A percentile compares a stretch with the other conserved stretches of the same genome.
These are phyloP conservation scores for Pythium aristosporum DNA, from an alignment of 352 stramenopile species.

Conservation along the genomic window DNA sequence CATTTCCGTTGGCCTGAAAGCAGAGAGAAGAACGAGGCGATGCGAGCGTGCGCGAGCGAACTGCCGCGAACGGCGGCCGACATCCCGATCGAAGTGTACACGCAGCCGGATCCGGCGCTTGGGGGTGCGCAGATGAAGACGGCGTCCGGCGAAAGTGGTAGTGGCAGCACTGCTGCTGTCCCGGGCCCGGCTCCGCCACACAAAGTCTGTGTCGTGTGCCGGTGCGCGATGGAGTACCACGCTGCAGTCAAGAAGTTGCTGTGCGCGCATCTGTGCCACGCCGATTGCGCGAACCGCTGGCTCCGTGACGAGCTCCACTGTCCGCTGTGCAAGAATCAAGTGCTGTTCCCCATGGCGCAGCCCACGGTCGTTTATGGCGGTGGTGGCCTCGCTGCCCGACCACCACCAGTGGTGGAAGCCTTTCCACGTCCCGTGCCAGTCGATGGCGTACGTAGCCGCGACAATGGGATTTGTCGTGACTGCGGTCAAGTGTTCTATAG, in stretches of 20 bases:
- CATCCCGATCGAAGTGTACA: constrained; percentile 18
- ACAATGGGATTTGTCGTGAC: constrained; percentile 57
- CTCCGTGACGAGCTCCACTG: constrained; percentile 45
- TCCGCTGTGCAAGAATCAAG: constrained; percentile 54
- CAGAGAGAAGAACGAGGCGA: not conserved
- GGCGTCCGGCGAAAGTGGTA: not conserved
- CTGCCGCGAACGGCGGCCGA: constrained; percentile 16
- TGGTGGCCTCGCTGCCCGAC: not conserved
- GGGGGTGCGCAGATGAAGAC: not conserved
- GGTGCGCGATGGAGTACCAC: constrained; percentile 28
- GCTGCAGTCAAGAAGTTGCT: constrained; percentile 52
- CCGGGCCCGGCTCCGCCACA: constrained; percentile 11
- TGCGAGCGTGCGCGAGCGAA: constrained; percentile 9
- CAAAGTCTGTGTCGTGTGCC: constrained; percentile 42
- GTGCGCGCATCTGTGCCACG: constrained; percentile 68
- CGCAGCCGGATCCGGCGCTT: constrained; percentile 1
- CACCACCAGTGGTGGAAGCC: constrained; percentile 9
- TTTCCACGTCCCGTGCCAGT: constrained; percentile 24
- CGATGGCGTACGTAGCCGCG: constrained; percentile 34
- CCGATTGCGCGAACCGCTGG: constrained; percentile 54
- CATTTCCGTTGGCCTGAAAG: not conserved
- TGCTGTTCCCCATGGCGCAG: constrained; percentile 51
- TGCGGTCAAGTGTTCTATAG: constrained; percentile 70
- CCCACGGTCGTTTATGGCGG: constrained; percentile 3
- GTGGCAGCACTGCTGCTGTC: not conserved